Base-by-base conservation (phyloP, 2,329 filamentous ascomycete genomes). In the Trichoderma arundinaceum region DNA sequence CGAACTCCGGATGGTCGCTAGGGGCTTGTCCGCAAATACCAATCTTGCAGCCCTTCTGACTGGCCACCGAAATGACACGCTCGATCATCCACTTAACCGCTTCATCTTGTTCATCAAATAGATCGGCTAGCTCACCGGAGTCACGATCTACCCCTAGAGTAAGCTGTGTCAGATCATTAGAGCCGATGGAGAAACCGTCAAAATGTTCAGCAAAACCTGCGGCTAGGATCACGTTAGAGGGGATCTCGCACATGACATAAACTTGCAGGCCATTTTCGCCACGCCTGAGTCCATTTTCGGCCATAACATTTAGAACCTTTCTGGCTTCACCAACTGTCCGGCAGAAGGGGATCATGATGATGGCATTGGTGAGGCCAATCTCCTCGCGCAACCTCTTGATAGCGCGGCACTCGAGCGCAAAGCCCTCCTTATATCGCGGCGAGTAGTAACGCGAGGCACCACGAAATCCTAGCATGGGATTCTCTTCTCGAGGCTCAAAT, bases 231-330 rank as follows among this genome's bases (percentile, higher is more conserved):
- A 79, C 76, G 43, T 79, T 79, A 12, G 76, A 77, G 0, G 77
- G 77, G 28, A 80, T 80, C 69, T 79, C 77, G 65, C 77, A 79
- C 77, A 80, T 80, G 49, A 78, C 74, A 60, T 79, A 79, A 46
- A 79, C 75, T 64, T 77, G 62, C 5, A 79, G 71, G 6, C 76
- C 76, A 2, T 74, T 70, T 49, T 76, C 73, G 13, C 77, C 76
- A 10, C 78, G 74, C 60, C 57, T 64, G n/a, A 79, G 75, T 1
- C 77, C 77, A 54, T 79, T 75, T 13, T 76, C 71, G 2, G 71
- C 75, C 77, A 78, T 77, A n/a, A 76, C 72, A 2, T 70, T 60
- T 4, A 78, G 67, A 1, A 78, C 77, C 54, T 71, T 73, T 43
- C 73, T 70, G n/a, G 76, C 77, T 67, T 79, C 77, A 32, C 59